A percentile compares a stretch with the other conserved stretches of the same genome.
Conservation (phyloP, 2,329 filamentous ascomycete species). For the Laburnicola sp. region DNA sequence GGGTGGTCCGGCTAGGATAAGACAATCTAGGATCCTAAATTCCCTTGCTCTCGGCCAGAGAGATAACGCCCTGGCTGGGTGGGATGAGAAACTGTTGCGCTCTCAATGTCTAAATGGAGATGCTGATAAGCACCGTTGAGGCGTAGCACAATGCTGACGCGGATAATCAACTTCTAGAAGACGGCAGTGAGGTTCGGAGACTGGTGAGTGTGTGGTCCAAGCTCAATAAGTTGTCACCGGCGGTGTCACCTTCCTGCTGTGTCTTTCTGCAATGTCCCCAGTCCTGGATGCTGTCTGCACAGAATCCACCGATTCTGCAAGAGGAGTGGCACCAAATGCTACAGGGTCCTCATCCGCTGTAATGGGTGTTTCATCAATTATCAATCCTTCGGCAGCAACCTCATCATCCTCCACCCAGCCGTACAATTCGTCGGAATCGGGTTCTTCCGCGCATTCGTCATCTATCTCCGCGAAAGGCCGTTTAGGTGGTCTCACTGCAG, state of each 20-base stretch:
- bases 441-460: slow-evolving; percentile 65
- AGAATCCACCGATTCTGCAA: slow-evolving; percentile 15
- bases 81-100: slow-evolving; percentile 6
- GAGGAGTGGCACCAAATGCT: slow-evolving; percentile 18
- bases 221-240: slow-evolving; percentile 24
- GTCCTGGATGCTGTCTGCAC: slow-evolving; percentile 8
- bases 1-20: slow-evolving; percentile 16
- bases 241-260: slow-evolving; percentile 31
- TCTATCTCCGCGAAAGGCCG: slow-evolving; percentile 60
- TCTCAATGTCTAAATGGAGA: slow-evolving; percentile 15
- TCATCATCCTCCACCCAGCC: slow-evolving; percentile 70
- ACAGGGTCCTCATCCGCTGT: slow-evolving; percentile 15
- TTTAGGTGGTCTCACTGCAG: slow-evolving; percentile 55
- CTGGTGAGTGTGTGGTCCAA: slow-evolving; percentile 5
- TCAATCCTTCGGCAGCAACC: slow-evolving; percentile 46
- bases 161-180: slow-evolving; percentile 12
- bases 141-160: slow-evolving; percentile 13
- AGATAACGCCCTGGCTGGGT: slow-evolving; percentile 6
- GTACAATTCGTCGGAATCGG: slow-evolving; percentile 67
- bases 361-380: slow-evolving; percentile 37
- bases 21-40: slow-evolving; percentile 16
- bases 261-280: slow-evolving; percentile 25
- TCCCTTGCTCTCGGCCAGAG: slow-evolving; percentile 16
- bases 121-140: slow-evolving; percentile 26
- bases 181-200: slow-evolving; percentile 10